These are phyloP conservation scores for Podospora appendiculata DNA, from an alignment of 495 filamentous ascomycete species.

Conservation along the genomic window DNA sequence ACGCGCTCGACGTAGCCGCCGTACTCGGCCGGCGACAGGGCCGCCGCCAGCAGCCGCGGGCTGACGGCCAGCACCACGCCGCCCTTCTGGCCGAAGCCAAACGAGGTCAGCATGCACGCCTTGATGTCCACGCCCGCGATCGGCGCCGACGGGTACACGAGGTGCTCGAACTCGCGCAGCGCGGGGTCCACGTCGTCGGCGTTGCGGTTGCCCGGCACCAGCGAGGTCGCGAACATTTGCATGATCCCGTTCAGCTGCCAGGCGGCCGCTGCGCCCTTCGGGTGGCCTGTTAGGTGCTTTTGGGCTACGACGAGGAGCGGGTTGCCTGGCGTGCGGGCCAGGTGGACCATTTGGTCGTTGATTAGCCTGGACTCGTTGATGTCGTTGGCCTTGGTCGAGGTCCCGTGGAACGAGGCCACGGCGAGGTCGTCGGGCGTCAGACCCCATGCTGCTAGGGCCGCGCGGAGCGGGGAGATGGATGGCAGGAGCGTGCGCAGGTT, in stretches of 20 bases:
- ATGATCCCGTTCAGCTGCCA: slow-evolving; percentile 96
- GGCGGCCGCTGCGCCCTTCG: slow-evolving; percentile 90
- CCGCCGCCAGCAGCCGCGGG: slow-evolving; percentile 80
- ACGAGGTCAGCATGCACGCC: slow-evolving; percentile 88
- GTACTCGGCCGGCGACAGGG: slow-evolving; percentile 53
- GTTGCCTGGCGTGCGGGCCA: slow-evolving; percentile 84
- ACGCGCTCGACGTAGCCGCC: neutral
- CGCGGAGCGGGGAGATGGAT: slow-evolving; percentile 79
- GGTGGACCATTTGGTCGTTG: slow-evolving; percentile 82
- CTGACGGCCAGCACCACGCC: slow-evolving; percentile 88
- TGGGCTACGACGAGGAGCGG: slow-evolving; percentile 88
- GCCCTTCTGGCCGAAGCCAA: slow-evolving; percentile 96
- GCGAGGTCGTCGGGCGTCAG: slow-evolving; percentile 89
- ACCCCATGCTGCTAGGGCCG: slow-evolving; percentile 87
- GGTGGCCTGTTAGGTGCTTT: slow-evolving; percentile 91
- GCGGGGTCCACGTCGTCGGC: slow-evolving; percentile 88
- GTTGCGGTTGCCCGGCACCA: slow-evolving; percentile 88
- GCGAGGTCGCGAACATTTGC: slow-evolving; percentile 76
- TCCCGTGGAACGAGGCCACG: slow-evolving; percentile 92
- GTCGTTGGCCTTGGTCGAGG: slow-evolving; percentile 89
- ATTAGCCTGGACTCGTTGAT: slow-evolving; percentile 93
- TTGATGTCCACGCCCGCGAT: slow-evolving; percentile 77
- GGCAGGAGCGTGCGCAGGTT: slow-evolving; percentile 54
- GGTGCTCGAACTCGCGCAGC: slow-evolving; percentile 86
- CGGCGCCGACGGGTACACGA: slow-evolving; percentile 72